Base-by-base conservation (phyloP, 2,329 filamentous ascomycete species). In the Microcyclospora pomicola region DNA sequence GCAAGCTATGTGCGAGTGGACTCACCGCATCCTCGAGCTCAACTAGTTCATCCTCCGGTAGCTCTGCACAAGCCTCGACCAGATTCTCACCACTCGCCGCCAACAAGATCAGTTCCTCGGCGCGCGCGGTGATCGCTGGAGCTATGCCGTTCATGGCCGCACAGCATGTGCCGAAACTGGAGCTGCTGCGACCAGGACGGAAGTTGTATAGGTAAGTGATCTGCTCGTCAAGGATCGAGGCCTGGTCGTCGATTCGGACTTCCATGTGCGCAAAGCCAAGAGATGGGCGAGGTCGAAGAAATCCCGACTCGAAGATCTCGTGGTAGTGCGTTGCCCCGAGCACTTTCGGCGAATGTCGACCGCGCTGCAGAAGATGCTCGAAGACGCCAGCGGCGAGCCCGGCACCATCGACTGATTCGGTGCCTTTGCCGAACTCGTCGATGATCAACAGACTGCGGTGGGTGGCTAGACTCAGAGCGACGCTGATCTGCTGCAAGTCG, bases 91-190 rank as follows among this genome's bases (percentile, higher is more conserved):
- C 82, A 36, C 69, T 73, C 12, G 75, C 73, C 27, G 80, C 66
- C 12, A 91, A 64, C 6, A 74, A 58, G 15, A 80, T 74, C 28
- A 98, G 68, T 6, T 78, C 71, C 45, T 85, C 79, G 0, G 88
- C 86, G 39, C 87, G 74, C 12, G 79, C 64, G 6, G 95, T 71
- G 9, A 96, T 73, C 5, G 71, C 67, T 13, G 62, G 53, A 24
- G 84, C 78, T 11, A 98, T 76, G 1, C 87, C 87, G 50, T 93
- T 95, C 58, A 93, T 73, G 3, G 77, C 77, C 19, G 91, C 91
- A 54, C 91, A 96, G 37, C 68, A 72, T 19, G 78, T 82, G 1
- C 91, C 91, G 52, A 93, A 92, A 53, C 86, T 95, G 11, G 82
- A 80, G 6, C 67, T 75, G 49, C 79, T 88, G 39, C 78, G 71